phyloP scores from a whole-genome alignment of 2,329 filamentous ascomycete species.

The Aureobasidium sp. region DNA sequence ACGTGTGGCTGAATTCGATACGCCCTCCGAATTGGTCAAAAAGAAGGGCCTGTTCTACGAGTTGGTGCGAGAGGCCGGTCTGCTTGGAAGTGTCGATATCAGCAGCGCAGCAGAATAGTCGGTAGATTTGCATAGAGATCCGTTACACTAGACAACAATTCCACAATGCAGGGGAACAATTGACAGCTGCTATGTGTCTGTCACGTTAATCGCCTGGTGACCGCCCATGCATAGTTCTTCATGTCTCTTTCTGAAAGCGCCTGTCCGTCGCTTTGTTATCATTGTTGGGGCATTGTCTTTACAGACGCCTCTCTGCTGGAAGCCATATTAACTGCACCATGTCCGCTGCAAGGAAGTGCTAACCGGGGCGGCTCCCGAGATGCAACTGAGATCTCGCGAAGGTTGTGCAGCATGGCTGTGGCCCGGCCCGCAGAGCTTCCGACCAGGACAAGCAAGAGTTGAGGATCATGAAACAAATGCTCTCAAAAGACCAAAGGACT shows the following conservation, averaged over 20 bases:
- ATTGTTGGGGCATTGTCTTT: constrained; percentile 1
- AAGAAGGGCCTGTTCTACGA: constrained; percentile 77
- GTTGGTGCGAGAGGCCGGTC: constrained; percentile 82
- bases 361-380: background rate
- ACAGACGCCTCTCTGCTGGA: background rate
- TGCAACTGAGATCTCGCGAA: background rate
- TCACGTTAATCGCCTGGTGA: background rate
- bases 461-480: background rate
- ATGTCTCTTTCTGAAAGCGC: background rate
- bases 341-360: background rate
- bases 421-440: constrained; percentile 6
- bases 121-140: background rate
- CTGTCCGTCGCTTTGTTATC: background rate
- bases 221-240: background rate
- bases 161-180: background rate
- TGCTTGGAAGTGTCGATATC: constrained; percentile 45
- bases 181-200: constrained; percentile 12
- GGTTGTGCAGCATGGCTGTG: background rate
- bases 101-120: constrained; percentile 4
- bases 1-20: constrained; percentile 86
- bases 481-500: background rate
- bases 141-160: background rate
- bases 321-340: background rate
- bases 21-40: constrained; percentile 68
- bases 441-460: background rate